A percentile compares a stretch with the other conserved stretches of the same genome.
phyloP scores from a whole-genome alignment of 768 basidiomycete genomes.

The Kwoniella newhampshirensis region DNA sequence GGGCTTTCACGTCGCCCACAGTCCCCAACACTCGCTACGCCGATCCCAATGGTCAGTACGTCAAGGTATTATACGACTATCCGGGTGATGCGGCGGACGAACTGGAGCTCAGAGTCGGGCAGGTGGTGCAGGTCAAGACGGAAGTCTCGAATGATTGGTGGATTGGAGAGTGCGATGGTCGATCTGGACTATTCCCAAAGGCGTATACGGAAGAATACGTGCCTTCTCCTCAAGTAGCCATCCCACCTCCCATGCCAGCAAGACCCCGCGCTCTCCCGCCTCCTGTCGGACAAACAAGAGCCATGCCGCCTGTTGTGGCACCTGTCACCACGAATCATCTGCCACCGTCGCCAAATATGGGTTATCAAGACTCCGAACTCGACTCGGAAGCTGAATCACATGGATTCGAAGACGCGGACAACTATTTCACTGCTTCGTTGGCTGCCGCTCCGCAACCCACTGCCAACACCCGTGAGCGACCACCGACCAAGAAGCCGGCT shows the following conservation, averaged over 20 bases:
- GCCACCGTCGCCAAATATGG: conserved; percentile 18
- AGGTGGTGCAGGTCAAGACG: conserved; percentile 70
- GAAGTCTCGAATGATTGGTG: conserved; percentile 90
- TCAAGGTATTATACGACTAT: conserved; percentile 75
- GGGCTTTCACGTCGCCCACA: conserved; percentile 27
- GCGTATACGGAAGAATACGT: conserved; percentile 64
- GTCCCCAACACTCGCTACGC: conserved; percentile 11
- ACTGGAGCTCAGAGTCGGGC: conserved; percentile 70
- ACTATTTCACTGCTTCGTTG: conserved; percentile 33
- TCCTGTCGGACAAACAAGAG: conserved; percentile 42
- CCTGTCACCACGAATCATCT: conserved; percentile 6
- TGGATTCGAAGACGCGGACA: conserved; percentile 37
- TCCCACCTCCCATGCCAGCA: conserved; percentile 31
- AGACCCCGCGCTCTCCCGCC: conserved; percentile 31
- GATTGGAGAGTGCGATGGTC: conserved; percentile 71
- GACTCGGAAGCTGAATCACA: conserved; percentile 38
- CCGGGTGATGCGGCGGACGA: conserved; percentile 69
- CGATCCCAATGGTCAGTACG: conserved; percentile 43
- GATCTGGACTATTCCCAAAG: conserved; percentile 76
- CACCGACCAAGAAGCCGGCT: conserved; percentile 58
- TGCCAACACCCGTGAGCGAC: conserved; percentile 6
- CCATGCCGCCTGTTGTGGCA: conserved; percentile 48
- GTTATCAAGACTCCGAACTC: conserved; percentile 17
- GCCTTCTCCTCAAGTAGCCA: conserved; percentile 40
- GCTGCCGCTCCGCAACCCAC: conserved; percentile 14